Base-by-base conservation (phyloP, 805 yeast genomes). In the Saccharomycopsis javanensis region DNA sequence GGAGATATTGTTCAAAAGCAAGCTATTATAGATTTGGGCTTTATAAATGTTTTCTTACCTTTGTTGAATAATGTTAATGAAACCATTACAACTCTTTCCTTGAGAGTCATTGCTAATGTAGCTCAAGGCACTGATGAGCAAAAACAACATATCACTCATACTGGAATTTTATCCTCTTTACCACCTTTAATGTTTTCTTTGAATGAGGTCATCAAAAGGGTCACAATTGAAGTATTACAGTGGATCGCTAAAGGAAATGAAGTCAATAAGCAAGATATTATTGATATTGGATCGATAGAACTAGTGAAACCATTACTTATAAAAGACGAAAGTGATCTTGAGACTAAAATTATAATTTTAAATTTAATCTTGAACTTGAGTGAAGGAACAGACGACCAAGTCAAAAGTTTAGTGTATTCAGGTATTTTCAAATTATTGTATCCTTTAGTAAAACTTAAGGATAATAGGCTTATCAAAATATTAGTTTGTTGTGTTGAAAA, bases 401-500 rank as follows among this genome's bases (percentile, higher is more conserved):
- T 60, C 11, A 55, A 53, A 30, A 51, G 55, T 23, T 51, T 60
- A 42, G 62, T 60, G 18, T 60, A 60, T 27, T 51, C 55, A 18
- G 62, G 62, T 2, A 57, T 60, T 18, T 60, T 60, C 55, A 60
- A 60, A 34, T 45, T 60, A 16, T 33, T 60, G 7, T 60, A 57
- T 37, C 61, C 61, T 4, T 55, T 60, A 28, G 59, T 55, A 6
- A 60, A 60, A 25, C 55, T 20, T 7, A 31, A 55, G 6, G 59
- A 60, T 33, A 55, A 30, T 8, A 56, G 53, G 20, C 52, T 60
- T 7, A 54, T 53, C 46, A 51, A 53, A 28, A 48, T 46, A 16
- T 57, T 60, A 35, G 62, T 60, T n/a, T 60, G 60, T 25, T 60
- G 62, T 46, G 56, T 60, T 11, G 62, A 60, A 51, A 60, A 60